Evolutionary conservation across 768 basidiomycete species (phyloP), one percentile per base, ranked within the genome.

Genomic region (Rhizopogon vinicolor): DNA sequence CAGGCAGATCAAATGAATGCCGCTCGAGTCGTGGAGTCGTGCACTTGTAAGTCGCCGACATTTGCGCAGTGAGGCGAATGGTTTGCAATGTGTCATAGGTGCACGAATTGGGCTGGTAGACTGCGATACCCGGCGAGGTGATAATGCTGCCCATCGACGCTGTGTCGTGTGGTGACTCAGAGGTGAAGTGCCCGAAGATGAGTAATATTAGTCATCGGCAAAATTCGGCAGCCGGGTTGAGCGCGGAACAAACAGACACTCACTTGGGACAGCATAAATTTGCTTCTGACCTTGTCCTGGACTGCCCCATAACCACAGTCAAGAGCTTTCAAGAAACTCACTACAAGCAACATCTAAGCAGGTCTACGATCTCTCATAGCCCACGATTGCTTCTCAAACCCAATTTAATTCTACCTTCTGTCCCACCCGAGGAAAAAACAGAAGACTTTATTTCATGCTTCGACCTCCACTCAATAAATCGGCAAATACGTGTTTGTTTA

Each of bases 391-490:
- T 58, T 58, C 49, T 57, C 63, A 68, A 60, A 44, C 46, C 22
- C n/a, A 48, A 18, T 42, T 48, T 49, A 52, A 44, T 42, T n/a
- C 50, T 57, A 57, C 57, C 67, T 70, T 72, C 70, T 70, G 71
- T 72, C 59, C 48, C 58, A 58, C 51, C 57, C 62, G 57, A 60
- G 57, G 65, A 67, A 61, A 65, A 65, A 56, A 63, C 65, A 69
- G 68, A 68, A 71, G 68, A 69, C 53, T 59, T 48, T 61, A 61
- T 69, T 92, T 91, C 89, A 92, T 92, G 89, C 89, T 89, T 90
- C 88, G 87, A 81, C 87, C 87, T 83, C 85, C 84, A 80, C 82
- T 84, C 77, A 78, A 74, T 82, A 83, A 81, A 75, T 74, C 79
- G 72, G 81, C 81, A 78, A 78, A 83, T 75, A 84, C 82, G 75